Conservation (phyloP, 2,329 filamentous ascomycete genomes). For the Aspergillus sp. region DNA sequence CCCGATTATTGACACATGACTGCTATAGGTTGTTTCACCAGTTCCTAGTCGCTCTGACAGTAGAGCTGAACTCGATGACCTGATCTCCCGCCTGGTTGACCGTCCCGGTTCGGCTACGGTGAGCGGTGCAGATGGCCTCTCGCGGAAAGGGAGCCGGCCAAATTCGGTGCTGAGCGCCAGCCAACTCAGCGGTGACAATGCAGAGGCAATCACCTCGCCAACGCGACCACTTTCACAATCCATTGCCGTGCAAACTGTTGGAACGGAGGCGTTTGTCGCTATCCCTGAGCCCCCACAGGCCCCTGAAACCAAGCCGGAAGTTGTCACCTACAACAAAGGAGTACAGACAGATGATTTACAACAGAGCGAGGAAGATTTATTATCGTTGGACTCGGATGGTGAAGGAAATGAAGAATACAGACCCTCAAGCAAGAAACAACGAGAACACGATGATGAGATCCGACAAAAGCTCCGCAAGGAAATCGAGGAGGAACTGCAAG, state of each 20-base stretch:
- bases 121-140: slow-evolving; percentile 48
- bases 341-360: slow-evolving; percentile 84
- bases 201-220: slow-evolving; percentile 39
- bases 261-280: slow-evolving; percentile 70
- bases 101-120: slow-evolving; percentile 69
- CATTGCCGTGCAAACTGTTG: slow-evolving; percentile 66
- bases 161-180: slow-evolving; percentile 82
- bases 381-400: slow-evolving; percentile 61
- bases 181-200: slow-evolving; percentile 72
- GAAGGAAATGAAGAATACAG: slow-evolving; percentile 60
- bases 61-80: slow-evolving; percentile 73
- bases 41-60: slow-evolving; percentile 65
- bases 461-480: slow-evolving; percentile 80
- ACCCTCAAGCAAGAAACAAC: slow-evolving; percentile 73
- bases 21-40: slow-evolving; percentile 63
- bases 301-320: slow-evolving; percentile 59
- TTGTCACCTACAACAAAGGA: slow-evolving; percentile 95
- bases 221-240: slow-evolving; percentile 44
- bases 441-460: slow-evolving; percentile 84
- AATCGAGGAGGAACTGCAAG: slow-evolving; percentile 87
- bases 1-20: slow-evolving; percentile 13
- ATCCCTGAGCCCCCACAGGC: slow-evolving; percentile 71
- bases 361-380: slow-evolving; percentile 51
- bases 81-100: slow-evolving; percentile 83
- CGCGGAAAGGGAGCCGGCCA: slow-evolving; percentile 66